Conservation (phyloP, 345 rosid genomes). For the Mallotus nudiflorus region DNA sequence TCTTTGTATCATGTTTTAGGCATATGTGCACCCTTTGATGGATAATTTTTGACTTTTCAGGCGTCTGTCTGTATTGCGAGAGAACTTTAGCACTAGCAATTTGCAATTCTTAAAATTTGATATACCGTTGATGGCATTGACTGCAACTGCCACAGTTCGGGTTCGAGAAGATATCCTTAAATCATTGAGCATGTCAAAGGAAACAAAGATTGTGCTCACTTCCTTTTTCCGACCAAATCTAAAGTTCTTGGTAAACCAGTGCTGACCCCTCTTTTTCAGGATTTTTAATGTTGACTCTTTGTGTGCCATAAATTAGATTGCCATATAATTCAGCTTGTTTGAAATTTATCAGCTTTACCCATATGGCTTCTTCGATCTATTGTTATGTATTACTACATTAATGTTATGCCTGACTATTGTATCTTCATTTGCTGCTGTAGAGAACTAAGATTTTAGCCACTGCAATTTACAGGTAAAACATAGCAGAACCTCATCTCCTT, state of each 20-base stretch:
- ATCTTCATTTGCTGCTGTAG: background rate
- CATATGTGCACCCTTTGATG: background rate
- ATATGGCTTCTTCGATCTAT: background rate
- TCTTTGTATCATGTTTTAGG: background rate
- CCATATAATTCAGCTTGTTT: background rate
- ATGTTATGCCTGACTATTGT: background rate
- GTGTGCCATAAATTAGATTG: too few species aligned
- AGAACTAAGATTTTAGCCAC: constrained; percentile 1
- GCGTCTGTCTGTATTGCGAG: constrained; percentile 64
- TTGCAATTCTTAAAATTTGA: constrained; percentile 57
- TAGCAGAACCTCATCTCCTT: constrained; percentile 61
- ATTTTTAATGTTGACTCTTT: background rate
- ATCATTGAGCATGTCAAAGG: constrained; percentile 65
- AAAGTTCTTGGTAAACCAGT: constrained; percentile 49
- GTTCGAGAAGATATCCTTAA: constrained; percentile 74
- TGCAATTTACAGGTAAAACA: constrained; percentile 67
- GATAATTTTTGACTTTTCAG: constrained; percentile 40
- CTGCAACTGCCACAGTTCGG: constrained; percentile 81
- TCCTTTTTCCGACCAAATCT: constrained; percentile 83
- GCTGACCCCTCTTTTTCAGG: background rate
- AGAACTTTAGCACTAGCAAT: constrained; percentile 56
- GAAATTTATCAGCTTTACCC: background rate
- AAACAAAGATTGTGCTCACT: constrained; percentile 72
- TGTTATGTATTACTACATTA: background rate
- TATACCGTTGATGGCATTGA: constrained; percentile 88